A percentile compares a stretch with the other conserved stretches of the same genome.
These are phyloP conservation scores for Thermomucor indicae-seudaticae DNA, from an alignment of 371 early-diverging fungal genomes.

Conservation along the genomic window DNA sequence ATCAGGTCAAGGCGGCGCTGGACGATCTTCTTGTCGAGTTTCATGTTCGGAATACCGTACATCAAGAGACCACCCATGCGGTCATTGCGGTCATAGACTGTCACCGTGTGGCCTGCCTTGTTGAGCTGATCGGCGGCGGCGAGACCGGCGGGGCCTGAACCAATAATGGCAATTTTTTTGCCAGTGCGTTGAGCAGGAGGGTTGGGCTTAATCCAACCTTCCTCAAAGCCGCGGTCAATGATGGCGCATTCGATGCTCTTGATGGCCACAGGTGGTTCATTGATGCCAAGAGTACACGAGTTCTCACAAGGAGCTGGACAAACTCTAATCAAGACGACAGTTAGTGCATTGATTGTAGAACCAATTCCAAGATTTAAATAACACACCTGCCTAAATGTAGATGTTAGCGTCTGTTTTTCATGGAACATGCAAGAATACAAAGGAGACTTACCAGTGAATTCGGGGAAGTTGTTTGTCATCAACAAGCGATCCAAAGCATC, in stretches of 20 bases:
- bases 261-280: slow-evolving; percentile 89
- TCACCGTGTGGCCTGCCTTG: slow-evolving; percentile 90
- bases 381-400: no score
- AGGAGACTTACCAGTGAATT: slow-evolving; percentile 59
- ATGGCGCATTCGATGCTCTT: slow-evolving; percentile 97
- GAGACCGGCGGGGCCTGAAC: slow-evolving; percentile 95
- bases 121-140: slow-evolving; percentile 97
- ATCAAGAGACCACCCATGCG: slow-evolving; percentile 93
- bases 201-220: slow-evolving; percentile 91
- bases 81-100: slow-evolving; percentile 95
- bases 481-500: slow-evolving; percentile 89
- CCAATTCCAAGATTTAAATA: no score
- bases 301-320: slow-evolving; percentile 93
- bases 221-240: slow-evolving; percentile 91
- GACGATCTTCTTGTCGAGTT: slow-evolving; percentile 93
- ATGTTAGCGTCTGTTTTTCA: no score
- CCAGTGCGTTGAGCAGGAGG: slow-evolving; percentile 82
- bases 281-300: slow-evolving; percentile 74
- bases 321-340: neutral
- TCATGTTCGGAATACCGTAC: slow-evolving; percentile 99
- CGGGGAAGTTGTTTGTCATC: slow-evolving; percentile 98
- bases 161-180: slow-evolving; percentile 84
- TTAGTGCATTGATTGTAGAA: neutral
- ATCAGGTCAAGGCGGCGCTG: slow-evolving; percentile 91
- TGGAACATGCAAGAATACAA: neutral